Evolutionary conservation across 192 early-diverging fungal genomes (phyloP).

Genomic region (Gonapodya sp.): DNA sequence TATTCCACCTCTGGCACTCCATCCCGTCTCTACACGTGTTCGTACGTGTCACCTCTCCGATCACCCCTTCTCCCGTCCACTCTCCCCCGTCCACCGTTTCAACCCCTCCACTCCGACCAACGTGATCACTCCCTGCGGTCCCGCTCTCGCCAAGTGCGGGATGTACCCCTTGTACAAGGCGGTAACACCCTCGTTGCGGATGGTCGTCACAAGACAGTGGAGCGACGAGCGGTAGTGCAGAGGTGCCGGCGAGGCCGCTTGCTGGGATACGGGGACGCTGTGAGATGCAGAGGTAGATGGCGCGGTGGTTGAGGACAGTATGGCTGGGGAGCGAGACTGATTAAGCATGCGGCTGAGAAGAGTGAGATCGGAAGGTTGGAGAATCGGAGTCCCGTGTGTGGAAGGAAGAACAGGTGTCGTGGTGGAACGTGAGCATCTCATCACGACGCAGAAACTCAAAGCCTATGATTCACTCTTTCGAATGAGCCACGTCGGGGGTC

Average conservation of each 20-base stretch:
- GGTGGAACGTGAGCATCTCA: no score
- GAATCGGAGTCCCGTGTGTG: no score
- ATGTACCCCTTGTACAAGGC: constrained; percentile 6
- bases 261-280: no score
- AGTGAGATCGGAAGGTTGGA: not conserved
- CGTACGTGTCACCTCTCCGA: not conserved
- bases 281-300: no score
- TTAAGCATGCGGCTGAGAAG: not conserved
- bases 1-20: no score
- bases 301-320: no score
- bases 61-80: not conserved
- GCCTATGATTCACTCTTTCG: no score
- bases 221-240: not conserved
- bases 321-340: no score
- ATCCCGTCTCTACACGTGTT: no score
- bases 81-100: not conserved
- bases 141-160: not conserved
- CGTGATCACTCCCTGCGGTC: constrained; percentile 10
- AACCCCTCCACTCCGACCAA: not conserved
- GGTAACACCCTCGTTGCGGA: constrained; percentile 5
- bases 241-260: not conserved
- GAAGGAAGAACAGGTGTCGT: no score
- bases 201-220: not conserved
- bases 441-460: no score
- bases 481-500: no score